Conservation (phyloP, 441 rosid species). For the Cnidoscolus chayamansa region DNA sequence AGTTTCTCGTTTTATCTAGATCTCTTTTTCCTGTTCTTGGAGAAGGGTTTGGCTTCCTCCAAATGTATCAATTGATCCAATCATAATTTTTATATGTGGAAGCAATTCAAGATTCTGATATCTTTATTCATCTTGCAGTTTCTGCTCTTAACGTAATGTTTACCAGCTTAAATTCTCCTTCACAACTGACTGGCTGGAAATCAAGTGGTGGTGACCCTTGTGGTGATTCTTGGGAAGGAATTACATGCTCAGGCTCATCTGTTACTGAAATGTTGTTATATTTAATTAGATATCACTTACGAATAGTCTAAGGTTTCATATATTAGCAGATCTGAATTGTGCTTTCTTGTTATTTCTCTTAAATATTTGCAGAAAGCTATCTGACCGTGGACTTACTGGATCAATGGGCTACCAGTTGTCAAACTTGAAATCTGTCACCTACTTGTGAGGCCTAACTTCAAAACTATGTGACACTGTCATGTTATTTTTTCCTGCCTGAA, state of each 20-base stretch:
- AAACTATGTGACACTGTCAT: constrained; percentile 1
- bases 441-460: constrained; percentile 54
- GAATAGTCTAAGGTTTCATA: background rate
- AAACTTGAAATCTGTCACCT: constrained; percentile 73
- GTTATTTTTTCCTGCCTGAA: constrained; percentile 1
- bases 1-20: background rate
- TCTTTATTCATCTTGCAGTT: constrained; percentile 39
- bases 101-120: constrained; percentile 18
- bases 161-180: constrained; percentile 79
- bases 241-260: constrained; percentile 72
- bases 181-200: constrained; percentile 65
- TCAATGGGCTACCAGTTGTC: constrained; percentile 76
- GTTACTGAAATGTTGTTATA: constrained; percentile 65
- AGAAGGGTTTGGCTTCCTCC: background rate
- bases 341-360: background rate
- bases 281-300: background rate
- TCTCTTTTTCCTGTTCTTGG: background rate
- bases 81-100: background rate
- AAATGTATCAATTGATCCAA: background rate
- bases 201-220: constrained; percentile 85
- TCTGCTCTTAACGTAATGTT: constrained; percentile 84
- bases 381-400: constrained; percentile 72
- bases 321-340: background rate
- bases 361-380: constrained; percentile 48
- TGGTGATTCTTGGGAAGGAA: constrained; percentile 82